These are phyloP conservation scores for Ustilago vetiveriae DNA, from an alignment of 1,284 basidiomycete species.

Conservation along the genomic window DNA sequence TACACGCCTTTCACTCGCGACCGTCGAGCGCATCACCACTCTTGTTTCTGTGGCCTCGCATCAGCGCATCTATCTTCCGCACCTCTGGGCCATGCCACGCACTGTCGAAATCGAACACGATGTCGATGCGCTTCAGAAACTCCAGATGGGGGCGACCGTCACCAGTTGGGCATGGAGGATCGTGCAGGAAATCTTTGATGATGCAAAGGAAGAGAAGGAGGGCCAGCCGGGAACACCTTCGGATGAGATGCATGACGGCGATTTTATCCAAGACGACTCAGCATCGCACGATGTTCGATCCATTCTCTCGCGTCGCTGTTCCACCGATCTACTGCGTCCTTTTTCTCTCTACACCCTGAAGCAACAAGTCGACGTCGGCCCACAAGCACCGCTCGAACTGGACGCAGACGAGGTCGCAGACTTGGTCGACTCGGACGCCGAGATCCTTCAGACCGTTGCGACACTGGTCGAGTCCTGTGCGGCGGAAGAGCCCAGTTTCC, in stretches of 20 bases:
- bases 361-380: neutral
- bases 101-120: conserved; percentile 34
- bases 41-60: conserved; percentile 32
- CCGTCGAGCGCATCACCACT: conserved; percentile 17
- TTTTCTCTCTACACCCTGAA: conserved; percentile 17
- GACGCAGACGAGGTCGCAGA: conserved; percentile 42
- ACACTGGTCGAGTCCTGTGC: conserved; percentile 47
- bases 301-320: conserved; percentile 33
- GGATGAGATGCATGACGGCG: conserved; percentile 30
- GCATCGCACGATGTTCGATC: conserved; percentile 14
- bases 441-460: conserved; percentile 39
- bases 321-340: conserved; percentile 21
- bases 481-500: conserved; percentile 31
- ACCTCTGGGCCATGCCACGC: conserved; percentile 32
- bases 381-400: conserved; percentile 9
- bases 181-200: conserved; percentile 45
- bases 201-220: conserved; percentile 45
- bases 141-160: conserved; percentile 40
- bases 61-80: conserved; percentile 41
- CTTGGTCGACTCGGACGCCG: conserved; percentile 48
- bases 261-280: conserved; percentile 29
- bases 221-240: conserved; percentile 15
- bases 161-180: conserved; percentile 40
- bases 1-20: conserved; percentile 61
- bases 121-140: conserved; percentile 18